Evolutionary conservation across 768 basidiomycete species (phyloP), one percentile per base, ranked within the genome.

Genomic region (Flagelloscypha sp.): DNA sequence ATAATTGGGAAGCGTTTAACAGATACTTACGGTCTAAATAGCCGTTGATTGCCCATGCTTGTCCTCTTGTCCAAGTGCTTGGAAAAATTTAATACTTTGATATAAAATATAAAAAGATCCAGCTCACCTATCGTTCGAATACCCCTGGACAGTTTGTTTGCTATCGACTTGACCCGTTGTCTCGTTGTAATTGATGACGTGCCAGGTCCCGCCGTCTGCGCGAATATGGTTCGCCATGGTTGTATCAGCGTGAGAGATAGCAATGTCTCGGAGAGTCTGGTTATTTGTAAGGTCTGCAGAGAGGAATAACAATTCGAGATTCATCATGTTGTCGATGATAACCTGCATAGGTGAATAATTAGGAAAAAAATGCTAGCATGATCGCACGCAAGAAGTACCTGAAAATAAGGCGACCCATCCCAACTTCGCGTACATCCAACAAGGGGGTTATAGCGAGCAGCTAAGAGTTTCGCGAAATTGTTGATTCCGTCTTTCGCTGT

Each of bases 311-410:
- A 79, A 61, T 53, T 83, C 78, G 13, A 84, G 67, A 46, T 78
- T 84, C 77, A 84, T 81, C 79, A 84, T 80, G 50, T 80, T 82
- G 58, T 84, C 80, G 30, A 83, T 81, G 51, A 84, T 81, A 33
- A 83, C 79, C 73, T 72, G 41, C 6, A 27, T n/a, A 22, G 13
- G 12, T 10, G 2, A 17, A 27, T 28, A 7, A 20, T 25, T 28
- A 32, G 25, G 7, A 20, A 20, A 36, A 36, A 21, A 11, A 32
- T 40, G 35, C 22, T n/a, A 21, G 3, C 17, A 27, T 35, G 19
- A 19, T 12, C 13, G 20, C 9, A 23, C 22, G 8, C 9, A 18
- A 16, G 17, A 3, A 20, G 24, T 24, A 74, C 77, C 49, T 65
- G 63, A 50, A 82, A 82, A 43, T 74, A 64, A 2, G 71, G 73